Base-by-base conservation (phyloP, 257 asterid genomes). In the Jacaranda copaia region DNA sequence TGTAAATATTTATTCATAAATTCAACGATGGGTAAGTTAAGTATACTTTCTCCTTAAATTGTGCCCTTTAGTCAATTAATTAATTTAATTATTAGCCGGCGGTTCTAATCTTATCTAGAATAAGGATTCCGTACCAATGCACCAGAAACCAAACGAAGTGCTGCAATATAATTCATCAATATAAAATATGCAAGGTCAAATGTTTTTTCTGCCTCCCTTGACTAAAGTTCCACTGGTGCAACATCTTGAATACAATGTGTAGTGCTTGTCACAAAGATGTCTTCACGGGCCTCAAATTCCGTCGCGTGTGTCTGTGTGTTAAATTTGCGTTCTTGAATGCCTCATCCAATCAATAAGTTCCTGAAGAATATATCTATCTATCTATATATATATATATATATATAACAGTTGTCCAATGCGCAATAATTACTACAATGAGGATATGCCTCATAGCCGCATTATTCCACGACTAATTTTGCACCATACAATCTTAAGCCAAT, bases 191-290 rank as follows among this genome's bases (percentile, higher is more conserved):
- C 32, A 25, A 25, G 32, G 1, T 15, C 20, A 14, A 52, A 14
- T 3, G 20, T 52, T 14, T 52, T 66, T 9, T 43, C 8, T 9
- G 13, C 3, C 1, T 12, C 15, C 13, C 53, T 8, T 42, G 46
- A 42, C 46, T 67, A 5, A 11, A 70, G 64, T 71, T 55, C 76
- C 66, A 71, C 13, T 56, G 18, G 53, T 19, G 68, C 13, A 72
- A 58, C 14, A 58, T 72, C 42, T 72, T 57, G 10, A 48, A 19
- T 18, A 57, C 68, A 58, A 18, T 16, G 2, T 25, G 32, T 57
- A 18, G 68, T 72, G 68, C 68, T 7, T 12, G 58, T 18, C 20
- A 3, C 14, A 57, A 43, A 72, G 18, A 57, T 72, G 58, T 43
- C 45, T 19, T 55, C 9, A 56, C 55, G 60, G 60, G 48, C 60